Base-by-base conservation (phyloP, 352 stramenopile species). In the Elongisporangium prolatum region DNA sequence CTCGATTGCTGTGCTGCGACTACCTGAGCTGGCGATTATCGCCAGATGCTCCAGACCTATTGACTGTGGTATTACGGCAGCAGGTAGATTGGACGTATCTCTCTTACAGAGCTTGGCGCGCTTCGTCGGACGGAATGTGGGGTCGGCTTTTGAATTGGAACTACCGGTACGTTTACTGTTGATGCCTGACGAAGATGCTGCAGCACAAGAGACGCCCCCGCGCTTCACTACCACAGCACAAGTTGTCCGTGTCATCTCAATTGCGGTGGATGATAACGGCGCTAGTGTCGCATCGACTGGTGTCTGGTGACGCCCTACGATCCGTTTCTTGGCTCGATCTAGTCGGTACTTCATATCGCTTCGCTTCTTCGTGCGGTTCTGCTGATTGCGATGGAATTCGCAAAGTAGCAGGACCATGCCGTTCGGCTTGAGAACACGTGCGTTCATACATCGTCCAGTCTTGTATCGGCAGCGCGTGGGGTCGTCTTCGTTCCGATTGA, bases 331-430 rank as follows among this genome's bases (percentile, higher is more conserved):
- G 48, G 77, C 74, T 16, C 82, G 82, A 52, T 89, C 61, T 24
- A 86, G 74, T 16, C 83, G 72, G 65, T 88, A 89, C 60, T 92
- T 90, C 61, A 88, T 80, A 59, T 94, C 84, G 55, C 82, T 92
- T 8, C 82, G 80, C 63, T 92, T 92, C 69, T 94, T 94, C 21
- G 84, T 93, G n/a, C 84, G 74, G 54, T 95, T 95, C 61, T 93
- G 83, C 60, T 93, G 84, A 57, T 74, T 75, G 40, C 85, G 83
- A 49, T 95, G 85, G 62, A 86, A 82, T 60, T 95, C 81, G 51
- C 85, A 95, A 17, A 95, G 78, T 52, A 91, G 65, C 13, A 93
- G 68, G 4, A 85, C 67, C 21, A 72, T 83, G 28, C 85, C 83
- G 54, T 93, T 93, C 18, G 83, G 66, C 54, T 95, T 95, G 17